Conservation (phyloP, 257 asterid species). For the Solanum rostratum region DNA sequence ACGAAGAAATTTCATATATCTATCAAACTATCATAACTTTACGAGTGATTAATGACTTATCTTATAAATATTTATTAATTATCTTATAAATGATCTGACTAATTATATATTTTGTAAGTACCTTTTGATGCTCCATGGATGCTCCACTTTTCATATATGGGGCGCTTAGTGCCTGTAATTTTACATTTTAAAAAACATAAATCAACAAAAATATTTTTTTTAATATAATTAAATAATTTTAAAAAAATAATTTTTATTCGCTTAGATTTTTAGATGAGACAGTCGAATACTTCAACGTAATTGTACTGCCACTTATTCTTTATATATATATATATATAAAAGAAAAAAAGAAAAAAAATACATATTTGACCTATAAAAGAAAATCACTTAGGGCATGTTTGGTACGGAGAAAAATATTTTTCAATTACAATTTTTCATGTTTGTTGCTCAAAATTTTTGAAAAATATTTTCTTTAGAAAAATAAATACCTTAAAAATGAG, state of each 20-base stretch:
- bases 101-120: neutral
- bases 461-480: neutral
- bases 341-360: neutral
- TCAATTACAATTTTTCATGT: neutral
- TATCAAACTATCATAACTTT: neutral
- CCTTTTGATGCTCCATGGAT: slow-evolving; percentile 52
- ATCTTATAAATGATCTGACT: neutral
- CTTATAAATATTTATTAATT: neutral
- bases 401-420: neutral
- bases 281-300: neutral
- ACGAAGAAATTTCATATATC: neutral
- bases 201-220: neutral
- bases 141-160: neutral
- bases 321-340: too few relatives aligned
- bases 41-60: neutral
- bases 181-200: neutral
- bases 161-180: slow-evolving; percentile 59
- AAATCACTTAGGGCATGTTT: neutral
- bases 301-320: neutral
- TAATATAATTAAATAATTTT: neutral
- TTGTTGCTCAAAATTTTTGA: neutral
- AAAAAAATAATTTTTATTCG: neutral
- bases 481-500: neutral
- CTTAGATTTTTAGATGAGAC: neutral
- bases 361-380: neutral